phyloP scores from a whole-genome alignment of 768 basidiomycete genomes.

The Ramaria sp. region DNA sequence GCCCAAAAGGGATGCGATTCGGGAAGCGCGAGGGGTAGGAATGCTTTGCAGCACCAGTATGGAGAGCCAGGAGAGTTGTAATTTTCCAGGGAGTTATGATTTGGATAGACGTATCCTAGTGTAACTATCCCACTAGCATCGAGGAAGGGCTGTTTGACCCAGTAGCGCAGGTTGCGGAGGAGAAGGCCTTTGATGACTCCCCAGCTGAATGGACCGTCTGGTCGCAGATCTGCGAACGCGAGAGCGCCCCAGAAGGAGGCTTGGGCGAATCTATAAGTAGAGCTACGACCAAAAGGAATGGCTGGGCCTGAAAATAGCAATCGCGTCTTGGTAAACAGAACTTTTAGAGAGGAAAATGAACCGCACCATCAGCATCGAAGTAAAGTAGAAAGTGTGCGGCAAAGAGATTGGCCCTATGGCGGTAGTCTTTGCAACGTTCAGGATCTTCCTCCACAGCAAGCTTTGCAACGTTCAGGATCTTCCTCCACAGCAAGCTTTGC shows the following conservation, averaged over 20 bases:
- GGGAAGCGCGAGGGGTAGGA: slow-evolving; percentile 54
- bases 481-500: slow-evolving; percentile 52
- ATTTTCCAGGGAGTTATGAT: slow-evolving; percentile 68
- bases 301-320: slow-evolving; percentile 44
- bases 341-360: neutral
- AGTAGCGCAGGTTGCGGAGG: slow-evolving; percentile 62
- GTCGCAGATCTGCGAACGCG: slow-evolving; percentile 59
- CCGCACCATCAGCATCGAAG: slow-evolving; percentile 56
- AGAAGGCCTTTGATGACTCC: slow-evolving; percentile 66
- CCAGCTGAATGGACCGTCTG: slow-evolving; percentile 63
- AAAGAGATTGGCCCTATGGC: slow-evolving; percentile 50
- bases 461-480: slow-evolving; percentile 54
- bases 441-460: slow-evolving; percentile 53
- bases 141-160: slow-evolving; percentile 54
- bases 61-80: slow-evolving; percentile 73
- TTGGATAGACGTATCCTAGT: slow-evolving; percentile 61
- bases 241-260: slow-evolving; percentile 70
- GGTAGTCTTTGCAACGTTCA: slow-evolving; percentile 51
- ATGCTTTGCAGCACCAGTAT: slow-evolving; percentile 78
- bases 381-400: slow-evolving; percentile 65
- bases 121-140: slow-evolving; percentile 58
- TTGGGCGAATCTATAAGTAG: slow-evolving; percentile 77
- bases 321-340: slow-evolving; percentile 5
- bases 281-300: slow-evolving; percentile 65
- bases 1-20: slow-evolving; percentile 66